Conservation (phyloP, 176 grass and related monocot species). For the maize (Zea mays) region Zm-B73-REFERENCE-NAM-5.0 NC_050097.1:113358001-113358500, state of each 20-base stretch:
- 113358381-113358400: slow-evolving; percentile 25
- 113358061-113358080: neutral
- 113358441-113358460: slow-evolving; percentile 75
- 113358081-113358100: slow-evolving; percentile 3
- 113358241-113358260: neutral
- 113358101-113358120: neutral
- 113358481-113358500: slow-evolving; percentile 86
- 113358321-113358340: slow-evolving; percentile 80
- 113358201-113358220: neutral
- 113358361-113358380: slow-evolving; percentile 71
- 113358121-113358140: neutral
- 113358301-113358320: slow-evolving; percentile 83
- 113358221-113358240: neutral
- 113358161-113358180: neutral
- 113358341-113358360: slow-evolving; percentile 87
- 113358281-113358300: slow-evolving; percentile 65
- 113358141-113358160: neutral
- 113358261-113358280: neutral
- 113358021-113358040: neutral
- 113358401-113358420: neutral
- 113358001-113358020: neutral
- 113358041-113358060: slow-evolving; percentile 2
- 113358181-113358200: neutral
- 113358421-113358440: slow-evolving; percentile 10
- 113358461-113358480: slow-evolving; percentile 79